Evolutionary conservation across 2,329 filamentous ascomycete genomes (phyloP).

Genomic region (Fusarium scirpi): DNA sequence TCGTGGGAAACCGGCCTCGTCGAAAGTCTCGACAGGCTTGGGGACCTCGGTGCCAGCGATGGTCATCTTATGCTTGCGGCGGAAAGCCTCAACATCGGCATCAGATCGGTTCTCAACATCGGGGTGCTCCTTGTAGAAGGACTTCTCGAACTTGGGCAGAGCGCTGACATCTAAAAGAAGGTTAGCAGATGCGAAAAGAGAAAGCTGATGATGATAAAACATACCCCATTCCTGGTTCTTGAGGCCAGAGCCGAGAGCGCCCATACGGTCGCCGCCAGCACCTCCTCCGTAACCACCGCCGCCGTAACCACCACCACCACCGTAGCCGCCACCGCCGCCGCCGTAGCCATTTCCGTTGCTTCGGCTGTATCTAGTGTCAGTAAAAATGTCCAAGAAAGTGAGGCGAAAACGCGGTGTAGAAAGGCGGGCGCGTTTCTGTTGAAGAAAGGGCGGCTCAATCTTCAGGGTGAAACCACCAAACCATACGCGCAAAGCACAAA

Average conservation of each 20-base stretch:
- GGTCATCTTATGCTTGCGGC: conserved; percentile 85
- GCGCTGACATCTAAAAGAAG: conserved; percentile 72
- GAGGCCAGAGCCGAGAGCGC: conserved; percentile 85
- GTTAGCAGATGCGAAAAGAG: conserved; percentile 47
- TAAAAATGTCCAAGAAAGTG: conserved; percentile 17
- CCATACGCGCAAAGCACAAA: conserved; percentile 21
- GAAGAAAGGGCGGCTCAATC: conserved; percentile 22
- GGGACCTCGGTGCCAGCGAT: conserved; percentile 85
- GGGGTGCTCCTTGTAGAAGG: conserved; percentile 97
- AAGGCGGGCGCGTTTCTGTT: conserved; percentile 17
- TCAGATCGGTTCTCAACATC: conserved; percentile 79
- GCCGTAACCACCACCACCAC: conserved; percentile 53
- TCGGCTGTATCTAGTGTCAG: conserved; percentile 60
- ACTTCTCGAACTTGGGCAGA: conserved; percentile 98
- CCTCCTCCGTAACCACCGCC: conserved; percentile 60
- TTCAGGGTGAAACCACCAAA: conserved; percentile 27
- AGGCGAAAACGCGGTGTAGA: conserved; percentile 18
- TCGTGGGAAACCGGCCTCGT: conserved; percentile 95
- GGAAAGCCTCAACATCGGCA: conserved; percentile 88
- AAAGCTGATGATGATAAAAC: conserved; percentile 56
- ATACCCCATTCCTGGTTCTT: conserved; percentile 91
- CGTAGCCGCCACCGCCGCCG: conserved; percentile 53
- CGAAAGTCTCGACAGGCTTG: conserved; percentile 95
- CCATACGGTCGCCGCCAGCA: conserved; percentile 93
- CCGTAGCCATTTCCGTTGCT: conserved; percentile 58